phyloP scores from a whole-genome alignment of 2,329 filamentous ascomycete species.

The Hymenoscyphus scutula region DNA sequence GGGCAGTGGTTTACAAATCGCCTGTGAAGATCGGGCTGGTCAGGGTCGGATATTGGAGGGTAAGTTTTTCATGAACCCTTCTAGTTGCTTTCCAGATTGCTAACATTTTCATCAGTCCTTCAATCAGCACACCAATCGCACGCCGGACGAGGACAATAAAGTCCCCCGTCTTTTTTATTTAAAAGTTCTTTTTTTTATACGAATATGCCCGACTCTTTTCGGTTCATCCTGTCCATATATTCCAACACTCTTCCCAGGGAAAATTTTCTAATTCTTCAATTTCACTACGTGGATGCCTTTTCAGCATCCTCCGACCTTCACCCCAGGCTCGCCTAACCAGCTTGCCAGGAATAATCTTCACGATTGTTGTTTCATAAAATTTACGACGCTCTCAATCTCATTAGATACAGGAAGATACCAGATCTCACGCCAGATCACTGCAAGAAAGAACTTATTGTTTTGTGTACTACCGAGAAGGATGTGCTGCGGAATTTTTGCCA shows the following conservation, averaged over 20 bases:
- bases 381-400: slow-evolving; percentile 2
- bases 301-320: not conserved
- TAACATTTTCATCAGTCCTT: slow-evolving; percentile 6
- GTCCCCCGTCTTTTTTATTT: not conserved
- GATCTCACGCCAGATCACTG: slow-evolving; percentile 13
- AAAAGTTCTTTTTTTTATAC: not conserved
- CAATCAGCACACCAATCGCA: slow-evolving; percentile 9
- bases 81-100: not conserved
- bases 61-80: slow-evolving; percentile 20
- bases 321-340: not conserved
- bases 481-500: not conserved
- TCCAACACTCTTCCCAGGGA: not conserved
- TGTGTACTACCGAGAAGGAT: slow-evolving; percentile 5
- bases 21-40: slow-evolving; percentile 59
- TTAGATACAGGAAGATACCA: slow-evolving; percentile 12
- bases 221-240: slow-evolving; percentile 8
- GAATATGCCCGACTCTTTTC: not conserved
- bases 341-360: not conserved
- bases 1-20: slow-evolving; percentile 62
- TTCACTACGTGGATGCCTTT: not conserved
- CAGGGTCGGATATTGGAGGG: slow-evolving; percentile 52
- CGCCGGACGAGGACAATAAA: not conserved
- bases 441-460: slow-evolving; percentile 2
- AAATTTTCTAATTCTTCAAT: not conserved
- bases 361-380: not conserved